These are phyloP conservation scores for Salisapilia sapeloensis DNA, from an alignment of 352 stramenopile genomes.

Conservation along the genomic window DNA sequence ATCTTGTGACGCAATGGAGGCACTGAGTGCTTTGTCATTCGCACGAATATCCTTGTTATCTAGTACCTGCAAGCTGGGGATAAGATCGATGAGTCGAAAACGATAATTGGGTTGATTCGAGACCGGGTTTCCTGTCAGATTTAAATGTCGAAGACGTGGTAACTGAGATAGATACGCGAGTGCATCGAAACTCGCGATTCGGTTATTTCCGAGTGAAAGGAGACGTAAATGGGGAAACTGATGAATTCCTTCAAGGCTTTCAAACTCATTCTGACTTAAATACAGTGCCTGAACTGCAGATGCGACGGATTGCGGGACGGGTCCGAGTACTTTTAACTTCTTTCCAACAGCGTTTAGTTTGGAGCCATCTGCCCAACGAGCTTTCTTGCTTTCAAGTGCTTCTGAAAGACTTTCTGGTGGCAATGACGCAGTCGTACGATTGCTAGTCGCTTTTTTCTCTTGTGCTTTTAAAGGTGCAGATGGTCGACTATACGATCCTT, in stretches of 20 bases:
- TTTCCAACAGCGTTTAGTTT: constrained; percentile 63
- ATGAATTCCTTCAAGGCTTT: constrained; percentile 21
- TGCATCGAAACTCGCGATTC: constrained; percentile 21
- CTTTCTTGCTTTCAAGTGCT: background rate
- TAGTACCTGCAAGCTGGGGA: constrained; percentile 29
- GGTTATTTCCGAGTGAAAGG: constrained; percentile 46
- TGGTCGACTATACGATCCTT: too few species aligned
- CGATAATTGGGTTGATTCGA: constrained; percentile 61
- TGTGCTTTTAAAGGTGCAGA: too few species aligned
- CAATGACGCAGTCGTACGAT: too few species aligned
- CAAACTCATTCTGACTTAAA: constrained; percentile 66
- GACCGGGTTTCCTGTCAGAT: constrained; percentile 55
- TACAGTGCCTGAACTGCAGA: constrained; percentile 40
- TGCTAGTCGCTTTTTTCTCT: too few species aligned
- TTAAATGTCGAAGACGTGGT: constrained; percentile 32
- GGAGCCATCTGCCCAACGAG: too few species aligned
- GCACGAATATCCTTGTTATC: constrained; percentile 38
- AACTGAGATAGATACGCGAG: constrained; percentile 17
- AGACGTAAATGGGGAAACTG: constrained; percentile 43
- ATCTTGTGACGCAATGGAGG: constrained; percentile 36
- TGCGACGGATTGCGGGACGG: constrained; percentile 20
- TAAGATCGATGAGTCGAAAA: constrained; percentile 23
- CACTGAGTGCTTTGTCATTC: constrained; percentile 29
- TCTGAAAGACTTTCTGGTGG: background rate
- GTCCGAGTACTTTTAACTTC: constrained; percentile 23